Conservation (phyloP, 2,329 filamentous ascomycete species). For the Sporothrix variecibatus region DNA sequence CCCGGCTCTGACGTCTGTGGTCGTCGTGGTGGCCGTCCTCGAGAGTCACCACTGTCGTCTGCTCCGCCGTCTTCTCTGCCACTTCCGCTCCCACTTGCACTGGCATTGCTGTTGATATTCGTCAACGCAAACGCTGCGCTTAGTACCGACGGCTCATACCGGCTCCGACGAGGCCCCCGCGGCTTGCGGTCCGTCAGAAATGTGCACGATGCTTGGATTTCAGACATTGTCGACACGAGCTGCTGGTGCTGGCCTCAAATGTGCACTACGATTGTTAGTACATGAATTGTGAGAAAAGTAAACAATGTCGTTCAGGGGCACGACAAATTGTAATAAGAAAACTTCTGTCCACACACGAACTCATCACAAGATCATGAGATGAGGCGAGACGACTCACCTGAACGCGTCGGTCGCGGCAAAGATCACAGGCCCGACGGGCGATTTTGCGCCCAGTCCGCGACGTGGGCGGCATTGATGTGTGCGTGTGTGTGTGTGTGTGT, state of each 20-base stretch:
- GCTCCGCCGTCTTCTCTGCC: background rate
- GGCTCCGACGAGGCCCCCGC: conserved; percentile 32
- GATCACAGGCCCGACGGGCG: conserved; percentile 32
- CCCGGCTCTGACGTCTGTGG: background rate
- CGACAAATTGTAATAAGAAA: background rate
- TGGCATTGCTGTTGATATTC: conserved; percentile 12
- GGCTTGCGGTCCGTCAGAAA: conserved; percentile 33
- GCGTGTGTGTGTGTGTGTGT: too few species aligned
- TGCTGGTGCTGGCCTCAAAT: conserved; percentile 21
- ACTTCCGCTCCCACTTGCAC: background rate
- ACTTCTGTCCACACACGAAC: background rate
- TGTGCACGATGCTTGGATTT: conserved; percentile 31
- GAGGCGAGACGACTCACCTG: conserved; percentile 9
- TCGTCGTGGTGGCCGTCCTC: background rate
- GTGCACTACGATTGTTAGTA: conserved; percentile 28
- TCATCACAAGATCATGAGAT: background rate
- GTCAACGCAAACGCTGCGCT: conserved; percentile 16
- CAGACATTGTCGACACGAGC: conserved; percentile 30
- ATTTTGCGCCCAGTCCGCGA: conserved; percentile 28
- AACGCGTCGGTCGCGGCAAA: conserved; percentile 32
- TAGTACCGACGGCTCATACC: conserved; percentile 22
- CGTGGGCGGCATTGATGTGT: background rate
- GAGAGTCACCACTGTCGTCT: background rate
- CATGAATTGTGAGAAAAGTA: background rate
- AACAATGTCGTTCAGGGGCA: background rate